phyloP scores from a whole-genome alignment of 2,329 filamentous ascomycete species.

The Scytalidium sp. region DNA sequence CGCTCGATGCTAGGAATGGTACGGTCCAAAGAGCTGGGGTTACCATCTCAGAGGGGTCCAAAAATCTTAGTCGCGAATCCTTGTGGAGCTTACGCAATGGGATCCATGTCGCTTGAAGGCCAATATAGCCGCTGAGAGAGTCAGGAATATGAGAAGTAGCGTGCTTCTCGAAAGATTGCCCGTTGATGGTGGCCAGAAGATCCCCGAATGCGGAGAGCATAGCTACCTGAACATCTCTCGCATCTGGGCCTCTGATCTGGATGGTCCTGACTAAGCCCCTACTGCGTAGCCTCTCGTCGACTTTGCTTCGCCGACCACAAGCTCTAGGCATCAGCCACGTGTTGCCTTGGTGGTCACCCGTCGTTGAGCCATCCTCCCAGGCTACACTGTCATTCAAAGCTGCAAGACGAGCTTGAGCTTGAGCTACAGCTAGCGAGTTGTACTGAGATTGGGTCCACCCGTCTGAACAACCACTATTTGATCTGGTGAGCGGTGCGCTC shows the following conservation, averaged over 20 bases:
- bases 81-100: slow-evolving; percentile 75
- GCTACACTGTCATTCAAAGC: slow-evolving; percentile 17
- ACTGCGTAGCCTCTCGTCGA: slow-evolving; percentile 71
- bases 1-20: slow-evolving; percentile 64
- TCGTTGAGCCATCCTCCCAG: slow-evolving; percentile 21
- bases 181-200: slow-evolving; percentile 39
- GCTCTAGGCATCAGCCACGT: slow-evolving; percentile 59
- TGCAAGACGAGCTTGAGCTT: slow-evolving; percentile 20
- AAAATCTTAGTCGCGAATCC: slow-evolving; percentile 68
- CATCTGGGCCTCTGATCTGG: slow-evolving; percentile 58
- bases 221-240: slow-evolving; percentile 63
- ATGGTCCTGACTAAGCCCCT: slow-evolving; percentile 68
- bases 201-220: slow-evolving; percentile 61
- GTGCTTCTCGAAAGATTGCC: slow-evolving; percentile 17
- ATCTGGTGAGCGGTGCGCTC: slow-evolving; percentile 27
- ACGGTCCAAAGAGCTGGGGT: slow-evolving; percentile 71
- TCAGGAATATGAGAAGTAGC: slow-evolving; percentile 14
- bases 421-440: slow-evolving; percentile 20
- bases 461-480: slow-evolving; percentile 37
- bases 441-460: slow-evolving; percentile 41
- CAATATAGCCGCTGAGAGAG: slow-evolving; percentile 31
- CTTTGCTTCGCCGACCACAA: slow-evolving; percentile 57
- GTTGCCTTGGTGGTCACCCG: slow-evolving; percentile 13
- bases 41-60: slow-evolving; percentile 69
- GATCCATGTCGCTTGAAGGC: slow-evolving; percentile 67